These are phyloP conservation scores for Parasitella parasitica DNA, from an alignment of 371 early-diverging fungal species.

Conservation along the genomic window DNA sequence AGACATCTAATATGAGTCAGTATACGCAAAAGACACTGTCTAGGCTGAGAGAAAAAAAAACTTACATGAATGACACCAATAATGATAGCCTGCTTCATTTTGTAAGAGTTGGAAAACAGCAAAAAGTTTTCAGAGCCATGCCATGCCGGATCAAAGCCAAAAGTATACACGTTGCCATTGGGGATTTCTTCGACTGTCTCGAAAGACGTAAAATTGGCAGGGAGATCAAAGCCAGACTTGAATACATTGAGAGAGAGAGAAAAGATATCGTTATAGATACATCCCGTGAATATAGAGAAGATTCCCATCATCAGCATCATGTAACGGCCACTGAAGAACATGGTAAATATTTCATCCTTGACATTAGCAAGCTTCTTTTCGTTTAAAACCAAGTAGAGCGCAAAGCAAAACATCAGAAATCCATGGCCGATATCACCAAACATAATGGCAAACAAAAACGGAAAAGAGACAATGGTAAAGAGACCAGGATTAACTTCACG, in stretches of 20 bases:
- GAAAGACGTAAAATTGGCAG: constrained; percentile 40
- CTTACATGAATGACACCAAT: constrained; percentile 90
- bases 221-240: constrained; percentile 77
- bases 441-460: constrained; percentile 99
- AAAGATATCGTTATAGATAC: constrained; percentile 98
- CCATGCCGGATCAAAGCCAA: constrained; percentile 92
- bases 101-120: constrained; percentile 98
- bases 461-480: constrained; percentile 97
- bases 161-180: constrained; percentile 56
- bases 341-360: constrained; percentile 83
- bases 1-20: constrained; percentile 60
- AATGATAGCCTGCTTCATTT: constrained; percentile 99
- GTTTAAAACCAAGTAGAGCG: constrained; percentile 75
- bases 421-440: constrained; percentile 99
- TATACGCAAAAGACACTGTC: not conserved
- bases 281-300: constrained; percentile 96
- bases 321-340: constrained; percentile 96
- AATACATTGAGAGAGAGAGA: constrained; percentile 81
- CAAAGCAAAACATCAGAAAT: constrained; percentile 77
- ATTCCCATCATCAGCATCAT: constrained; percentile 96
- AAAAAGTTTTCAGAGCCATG: constrained; percentile 90
- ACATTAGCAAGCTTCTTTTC: constrained; percentile 77
- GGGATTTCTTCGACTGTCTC: constrained; percentile 39
- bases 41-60: not conserved
- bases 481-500: constrained; percentile 99